Evolutionary conservation across 768 basidiomycete genomes (phyloP), one percentile per base, ranked within the genome.

Genomic region (Rhizopogon vulgaris): DNA sequence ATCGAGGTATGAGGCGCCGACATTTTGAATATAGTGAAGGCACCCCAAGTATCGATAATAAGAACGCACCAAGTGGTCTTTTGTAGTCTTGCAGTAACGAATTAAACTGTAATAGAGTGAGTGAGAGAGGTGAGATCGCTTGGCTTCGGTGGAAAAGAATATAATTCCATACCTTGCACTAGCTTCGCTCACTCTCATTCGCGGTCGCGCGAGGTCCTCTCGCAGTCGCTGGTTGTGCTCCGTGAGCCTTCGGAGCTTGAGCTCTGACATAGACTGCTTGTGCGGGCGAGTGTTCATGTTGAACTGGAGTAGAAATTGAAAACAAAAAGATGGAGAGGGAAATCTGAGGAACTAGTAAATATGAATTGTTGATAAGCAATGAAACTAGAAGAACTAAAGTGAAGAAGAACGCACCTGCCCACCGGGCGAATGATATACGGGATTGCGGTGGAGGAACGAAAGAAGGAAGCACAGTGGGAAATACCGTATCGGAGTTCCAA

Each of bases 191-290:
- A 97, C 89, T 59, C 87, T 76, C 62, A 94, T 83, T 63, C 94
- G 77, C n/a, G 92, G 91, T 58, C 94, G 74, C 40, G 85, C 83
- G 55, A 97, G 73, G 69, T 97, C 94, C 65, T 96, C 94, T 62
- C 85, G 76, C 64, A 96, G 69, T 57, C 94, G 79, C 67, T 90
- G 85, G 64, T 95, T 97, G 73, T 96, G 93, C 72, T 97, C 94
- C 47, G 86, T 89, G 65, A 97, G 74, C 38, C 94, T 78, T 36
- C 94, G 83, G 56, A 96, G 84, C 80, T 95, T 96, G 66, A 96
- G 87, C 79, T 96, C 94, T 46, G 90, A 90, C 92, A 97, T 95
- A 62, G 91, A 90, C 79, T 94, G 93, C 79, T 88, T 88, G 68
- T 86, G 86, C 24, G 85, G 84, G 61, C 87, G 82, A 52, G 81